Conservation (phyloP, 208 protist genomes). For the Herpetomonas muscarum region DNA sequence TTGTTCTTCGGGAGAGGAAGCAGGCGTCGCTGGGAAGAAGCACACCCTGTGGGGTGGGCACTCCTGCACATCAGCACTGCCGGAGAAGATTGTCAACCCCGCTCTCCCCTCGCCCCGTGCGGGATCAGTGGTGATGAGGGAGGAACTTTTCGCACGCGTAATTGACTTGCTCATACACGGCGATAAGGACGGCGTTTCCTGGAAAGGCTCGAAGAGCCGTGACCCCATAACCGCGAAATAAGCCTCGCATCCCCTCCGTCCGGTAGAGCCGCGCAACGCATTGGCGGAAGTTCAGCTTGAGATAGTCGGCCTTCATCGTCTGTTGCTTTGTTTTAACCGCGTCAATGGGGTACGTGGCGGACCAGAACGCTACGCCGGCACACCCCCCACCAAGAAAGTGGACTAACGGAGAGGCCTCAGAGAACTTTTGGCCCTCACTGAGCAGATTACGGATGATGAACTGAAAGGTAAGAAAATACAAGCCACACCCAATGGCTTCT, state of each 20-base stretch:
- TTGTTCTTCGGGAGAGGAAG: too few species aligned
- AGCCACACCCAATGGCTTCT: slow-evolving; percentile 78
- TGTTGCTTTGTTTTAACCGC: slow-evolving; percentile 90
- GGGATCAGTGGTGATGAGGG: too few species aligned
- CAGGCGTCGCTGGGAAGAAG: too few species aligned
- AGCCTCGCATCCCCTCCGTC: slow-evolving; percentile 76
- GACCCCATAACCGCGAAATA: slow-evolving; percentile 84
- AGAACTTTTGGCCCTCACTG: slow-evolving; percentile 51
- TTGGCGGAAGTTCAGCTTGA: slow-evolving; percentile 68
- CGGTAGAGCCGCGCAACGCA: slow-evolving; percentile 74
- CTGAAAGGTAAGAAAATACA: slow-evolving; percentile 87
- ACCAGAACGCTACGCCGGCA: slow-evolving; percentile 89
- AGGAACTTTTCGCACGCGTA: slow-evolving; percentile 68
- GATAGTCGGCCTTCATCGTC: slow-evolving; percentile 77
- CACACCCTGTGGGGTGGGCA: too few species aligned
- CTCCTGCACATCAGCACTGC: too few species aligned
- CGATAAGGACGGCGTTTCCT: slow-evolving; percentile 87
- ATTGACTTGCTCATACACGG: slow-evolving; percentile 85
- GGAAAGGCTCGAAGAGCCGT: slow-evolving; percentile 89
- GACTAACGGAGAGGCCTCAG: slow-evolving; percentile 66
- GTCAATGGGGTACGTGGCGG: slow-evolving; percentile 86
- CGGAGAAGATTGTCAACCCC: too few species aligned
- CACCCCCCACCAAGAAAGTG: slow-evolving; percentile 84
- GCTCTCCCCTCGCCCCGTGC: too few species aligned
- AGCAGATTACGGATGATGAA: slow-evolving; percentile 70